A percentile compares a stretch with the other conserved stretches of the same genome.
These are phyloP conservation scores for Parascedosporium putredinis DNA, from an alignment of 2,329 filamentous ascomycete species.

Conservation along the genomic window DNA sequence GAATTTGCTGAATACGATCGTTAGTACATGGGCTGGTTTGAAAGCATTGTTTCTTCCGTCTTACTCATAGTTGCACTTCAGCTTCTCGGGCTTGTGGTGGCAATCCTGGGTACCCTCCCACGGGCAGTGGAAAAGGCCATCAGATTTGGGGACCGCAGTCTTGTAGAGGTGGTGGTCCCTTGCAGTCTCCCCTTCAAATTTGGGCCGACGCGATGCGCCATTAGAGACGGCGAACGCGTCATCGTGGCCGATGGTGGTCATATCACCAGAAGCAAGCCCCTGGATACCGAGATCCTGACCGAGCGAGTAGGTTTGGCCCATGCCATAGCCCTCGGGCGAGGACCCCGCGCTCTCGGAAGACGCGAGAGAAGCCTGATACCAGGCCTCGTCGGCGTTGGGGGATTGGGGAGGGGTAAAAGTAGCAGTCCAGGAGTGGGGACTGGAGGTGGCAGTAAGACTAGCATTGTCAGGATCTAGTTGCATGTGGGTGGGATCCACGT, in stretches of 20 bases:
- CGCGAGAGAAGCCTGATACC: constrained; percentile 6
- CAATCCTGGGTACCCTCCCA: constrained; percentile 63
- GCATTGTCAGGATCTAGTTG: constrained; percentile 42
- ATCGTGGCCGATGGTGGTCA: constrained; percentile 7
- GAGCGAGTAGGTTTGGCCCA: constrained; percentile 2
- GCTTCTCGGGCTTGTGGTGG: constrained; percentile 85
- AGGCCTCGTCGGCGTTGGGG: constrained; percentile 1
- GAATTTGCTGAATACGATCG: constrained; percentile 66
- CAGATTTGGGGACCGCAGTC: constrained; percentile 48
- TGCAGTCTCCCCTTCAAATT: constrained; percentile 45
- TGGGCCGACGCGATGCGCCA: constrained; percentile 35
- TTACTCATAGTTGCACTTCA: constrained; percentile 99
- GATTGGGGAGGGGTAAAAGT: constrained; percentile 8
- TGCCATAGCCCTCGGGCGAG: constrained; percentile 6
- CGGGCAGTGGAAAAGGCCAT: constrained; percentile 90
- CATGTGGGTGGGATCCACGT: constrained; percentile 47
- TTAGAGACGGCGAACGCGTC: constrained; percentile 17
- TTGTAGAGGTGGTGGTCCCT: constrained; percentile 63
- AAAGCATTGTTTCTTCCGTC: too few relatives aligned
- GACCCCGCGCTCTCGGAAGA: constrained; percentile 5
- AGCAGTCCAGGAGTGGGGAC: constrained; percentile 33
- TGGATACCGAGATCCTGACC: constrained; percentile 8
- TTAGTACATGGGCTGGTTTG: too few relatives aligned
- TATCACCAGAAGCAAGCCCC: constrained; percentile 9
- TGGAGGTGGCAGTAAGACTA: constrained; percentile 37